Evolutionary conservation across 495 filamentous ascomycete species (phyloP).

Genomic region (Xylaria scruposa): DNA sequence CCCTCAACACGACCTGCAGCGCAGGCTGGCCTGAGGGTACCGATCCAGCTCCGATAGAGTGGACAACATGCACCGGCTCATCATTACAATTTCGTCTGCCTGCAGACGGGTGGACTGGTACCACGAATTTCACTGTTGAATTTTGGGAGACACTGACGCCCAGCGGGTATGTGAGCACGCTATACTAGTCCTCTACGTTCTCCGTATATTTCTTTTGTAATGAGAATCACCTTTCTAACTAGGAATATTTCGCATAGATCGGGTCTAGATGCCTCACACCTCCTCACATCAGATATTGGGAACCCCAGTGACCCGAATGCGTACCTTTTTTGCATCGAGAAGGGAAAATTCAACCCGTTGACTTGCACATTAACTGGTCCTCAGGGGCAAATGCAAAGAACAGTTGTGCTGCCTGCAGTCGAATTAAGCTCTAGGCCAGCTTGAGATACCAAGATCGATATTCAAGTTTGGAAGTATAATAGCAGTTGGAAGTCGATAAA

Average conservation of each 20-base stretch:
- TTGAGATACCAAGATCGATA: background rate
- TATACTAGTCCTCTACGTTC: background rate
- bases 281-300: slow-evolving; percentile 26
- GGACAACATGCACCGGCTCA: slow-evolving; percentile 30
- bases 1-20: slow-evolving; percentile 36
- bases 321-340: slow-evolving; percentile 37
- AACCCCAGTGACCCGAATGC: slow-evolving; percentile 34
- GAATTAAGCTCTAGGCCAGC: slow-evolving; percentile 25
- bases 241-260: slow-evolving; percentile 11
- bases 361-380: slow-evolving; percentile 34
- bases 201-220: background rate
- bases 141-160: slow-evolving; percentile 31
- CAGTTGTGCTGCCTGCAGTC: slow-evolving; percentile 28
- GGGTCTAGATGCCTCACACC: slow-evolving; percentile 33
- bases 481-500: background rate
- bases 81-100: slow-evolving; percentile 33
- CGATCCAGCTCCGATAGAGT: slow-evolving; percentile 31
- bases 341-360: slow-evolving; percentile 39
- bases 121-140: slow-evolving; percentile 33
- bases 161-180: slow-evolving; percentile 30
- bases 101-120: slow-evolving; percentile 32
- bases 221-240: background rate
- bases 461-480: background rate
- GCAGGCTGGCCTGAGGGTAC: slow-evolving; percentile 31
- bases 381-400: slow-evolving; percentile 12